These are phyloP conservation scores for Straminergon stramineum DNA, from an alignment of 225 moss, liverwort and hornwort species.

Conservation along the genomic window DNA sequence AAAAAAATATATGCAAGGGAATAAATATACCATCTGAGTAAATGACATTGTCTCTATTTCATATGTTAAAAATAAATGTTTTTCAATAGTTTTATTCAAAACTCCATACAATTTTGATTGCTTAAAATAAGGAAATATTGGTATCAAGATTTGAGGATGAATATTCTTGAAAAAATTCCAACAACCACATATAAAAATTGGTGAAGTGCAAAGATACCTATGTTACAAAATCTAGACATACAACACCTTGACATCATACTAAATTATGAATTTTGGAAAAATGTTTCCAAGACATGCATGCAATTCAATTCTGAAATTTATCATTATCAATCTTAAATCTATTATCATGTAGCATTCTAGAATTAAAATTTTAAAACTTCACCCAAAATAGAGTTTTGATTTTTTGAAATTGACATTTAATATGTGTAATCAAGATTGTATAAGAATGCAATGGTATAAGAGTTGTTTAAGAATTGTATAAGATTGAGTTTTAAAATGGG, in stretches of 20 bases:
- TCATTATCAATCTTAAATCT: not conserved
- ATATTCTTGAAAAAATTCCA: not conserved
- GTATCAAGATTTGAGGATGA: not conserved
- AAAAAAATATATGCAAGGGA: not conserved
- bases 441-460: not conserved
- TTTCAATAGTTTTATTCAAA: not conserved
- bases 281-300: not conserved
- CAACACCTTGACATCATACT: not conserved
- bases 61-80: not conserved
- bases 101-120: not conserved
- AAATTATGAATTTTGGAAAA: not conserved
- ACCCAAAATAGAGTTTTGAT: accelerated
- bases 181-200: not conserved
- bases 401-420: not conserved
- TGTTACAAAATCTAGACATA: not conserved
- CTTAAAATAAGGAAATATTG: not conserved
- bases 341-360: accelerated
- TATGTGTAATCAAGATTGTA: not conserved
- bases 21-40: too few relatives aligned
- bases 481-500: not conserved
- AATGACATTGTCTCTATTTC: not conserved
- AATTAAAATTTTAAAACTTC: too few relatives aligned
- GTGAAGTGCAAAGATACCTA: not conserved
- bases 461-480: not conserved
- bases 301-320: not conserved